Evolutionary conservation across 257 asterid genomes (phyloP), one percentile per base, ranked within the genome.

Genomic region (Solanum chilense): DNA sequence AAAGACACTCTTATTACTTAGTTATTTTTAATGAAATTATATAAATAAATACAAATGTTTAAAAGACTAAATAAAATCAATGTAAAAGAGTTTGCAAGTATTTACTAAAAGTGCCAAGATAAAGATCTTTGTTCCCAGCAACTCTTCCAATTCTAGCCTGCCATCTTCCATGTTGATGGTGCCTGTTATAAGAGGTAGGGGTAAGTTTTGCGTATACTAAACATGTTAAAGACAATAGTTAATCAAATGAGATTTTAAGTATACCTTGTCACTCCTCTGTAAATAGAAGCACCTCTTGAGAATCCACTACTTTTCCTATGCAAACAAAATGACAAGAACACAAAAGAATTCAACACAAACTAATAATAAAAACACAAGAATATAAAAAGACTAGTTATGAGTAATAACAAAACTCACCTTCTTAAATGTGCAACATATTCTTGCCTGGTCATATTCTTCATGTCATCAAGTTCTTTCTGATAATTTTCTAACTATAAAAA

Each of bases 381-480:
- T 37, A 2, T 31, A 27, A 3, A 12, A 27, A 29, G 31, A 20
- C 29, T 11, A 60, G 8, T 44, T 44, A n/a, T n/a, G 7, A 77
- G 27, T 15, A 31, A 18, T 42, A n/a, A 66, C 21, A 39, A 6
- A 18, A 23, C 74, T 82, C 44, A 96, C 99, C 99, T 95, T 88
- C 99, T 91, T 86, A 97, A 80, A 86, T 94, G 98, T 0, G 99
- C 99, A 33, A 97, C 98, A 12, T 91, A 94, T 90, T 97, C 99
- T 74, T 95, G 99, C 56, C 98, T 89, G 71, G 88, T 95, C 99
- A 97, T 94, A 90, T 92, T 93, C 91, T 93, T 94, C 99, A 96
- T 96, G 4, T 90, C 98, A 88, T 94, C 98, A 1, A 96, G 95
- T 86, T 97, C 98, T 87, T 92, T 94, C 27, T 92, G 95, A 90